These are phyloP conservation scores for Rhodotorula toruloides DNA, from an alignment of 768 basidiomycete genomes.

Conservation along the genomic window DNA sequence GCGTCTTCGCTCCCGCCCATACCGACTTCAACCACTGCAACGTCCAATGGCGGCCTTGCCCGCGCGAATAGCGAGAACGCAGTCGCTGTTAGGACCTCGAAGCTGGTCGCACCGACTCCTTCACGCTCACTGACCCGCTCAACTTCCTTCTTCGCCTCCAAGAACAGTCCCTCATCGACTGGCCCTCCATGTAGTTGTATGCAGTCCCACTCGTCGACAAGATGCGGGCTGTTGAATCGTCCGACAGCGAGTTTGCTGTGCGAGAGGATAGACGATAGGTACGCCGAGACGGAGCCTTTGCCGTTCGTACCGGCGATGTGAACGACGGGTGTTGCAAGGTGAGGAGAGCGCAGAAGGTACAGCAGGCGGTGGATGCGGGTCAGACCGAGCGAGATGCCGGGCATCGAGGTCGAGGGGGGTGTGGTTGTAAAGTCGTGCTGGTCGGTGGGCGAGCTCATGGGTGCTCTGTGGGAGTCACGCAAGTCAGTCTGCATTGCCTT, in stretches of 20 bases:
- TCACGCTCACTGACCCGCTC: constrained; percentile 51
- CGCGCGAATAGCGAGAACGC: constrained; percentile 72
- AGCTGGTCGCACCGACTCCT: constrained; percentile 58
- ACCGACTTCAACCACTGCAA: constrained; percentile 86
- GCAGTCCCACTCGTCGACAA: constrained; percentile 68
- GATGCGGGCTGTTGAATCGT: constrained; percentile 88
- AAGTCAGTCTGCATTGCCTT: no score
- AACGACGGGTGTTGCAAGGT: constrained; percentile 70
- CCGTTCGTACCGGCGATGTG: constrained; percentile 96
- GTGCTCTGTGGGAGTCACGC: no score
- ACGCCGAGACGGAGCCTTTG: constrained; percentile 84
- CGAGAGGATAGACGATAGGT: constrained; percentile 69
- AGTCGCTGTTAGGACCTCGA: constrained; percentile 78
- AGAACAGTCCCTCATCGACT: constrained; percentile 55
- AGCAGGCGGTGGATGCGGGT: constrained; percentile 44
- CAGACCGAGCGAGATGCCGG: constrained; percentile 40
- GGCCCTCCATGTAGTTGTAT: constrained; percentile 63
- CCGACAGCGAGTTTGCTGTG: constrained; percentile 61
- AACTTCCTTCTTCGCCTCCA: constrained; percentile 50
- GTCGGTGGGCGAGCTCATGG: no score
- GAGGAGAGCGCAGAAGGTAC: constrained; percentile 54
- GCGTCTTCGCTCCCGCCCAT: constrained; percentile 91
- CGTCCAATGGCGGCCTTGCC: constrained; percentile 54
- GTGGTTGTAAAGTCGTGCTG: no score
- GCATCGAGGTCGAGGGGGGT: background rate